Conservation (phyloP, 2,329 filamentous ascomycete genomes). For the Zalaria sp. region DNA sequence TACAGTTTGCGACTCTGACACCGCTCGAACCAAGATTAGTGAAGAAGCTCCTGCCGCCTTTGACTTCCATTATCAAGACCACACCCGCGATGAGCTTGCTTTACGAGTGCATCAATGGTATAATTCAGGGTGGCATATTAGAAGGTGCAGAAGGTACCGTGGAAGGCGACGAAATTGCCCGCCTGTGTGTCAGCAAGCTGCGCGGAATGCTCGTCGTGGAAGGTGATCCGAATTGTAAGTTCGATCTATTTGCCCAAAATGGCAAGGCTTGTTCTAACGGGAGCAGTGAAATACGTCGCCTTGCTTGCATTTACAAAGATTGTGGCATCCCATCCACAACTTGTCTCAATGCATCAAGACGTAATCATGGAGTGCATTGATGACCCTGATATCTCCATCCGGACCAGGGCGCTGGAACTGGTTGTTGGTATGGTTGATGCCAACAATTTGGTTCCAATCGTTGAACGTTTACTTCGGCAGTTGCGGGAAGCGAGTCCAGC, state of each 20-base stretch:
- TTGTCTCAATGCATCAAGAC: constrained; percentile 87
- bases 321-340: constrained; percentile 69
- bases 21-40: constrained; percentile 84
- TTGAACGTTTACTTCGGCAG: constrained; percentile 77
- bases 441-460: constrained; percentile 71
- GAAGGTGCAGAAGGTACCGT: constrained; percentile 65
- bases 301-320: constrained; percentile 92
- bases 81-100: constrained; percentile 96
- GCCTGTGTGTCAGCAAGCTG: constrained; percentile 81
- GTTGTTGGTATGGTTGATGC: constrained; percentile 87
- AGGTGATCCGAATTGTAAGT: constrained; percentile 80
- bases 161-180: constrained; percentile 83
- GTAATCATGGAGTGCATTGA: constrained; percentile 95
- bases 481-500: constrained; percentile 51
- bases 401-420: constrained; percentile 79
- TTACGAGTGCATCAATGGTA: constrained; percentile 97
- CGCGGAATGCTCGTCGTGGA: constrained; percentile 89
- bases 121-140: constrained; percentile 91
- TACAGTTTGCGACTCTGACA: constrained; percentile 81
- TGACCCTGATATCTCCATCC: constrained; percentile 88
- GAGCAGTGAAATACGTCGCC: constrained; percentile 85
- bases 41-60: constrained; percentile 76
- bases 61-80: constrained; percentile 86
- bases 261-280: neutral
- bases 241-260: neutral